Evolutionary conservation across 306 rosid species (phyloP), one percentile per base, ranked within the genome.

Genomic region (Cicer yamashitae): DNA sequence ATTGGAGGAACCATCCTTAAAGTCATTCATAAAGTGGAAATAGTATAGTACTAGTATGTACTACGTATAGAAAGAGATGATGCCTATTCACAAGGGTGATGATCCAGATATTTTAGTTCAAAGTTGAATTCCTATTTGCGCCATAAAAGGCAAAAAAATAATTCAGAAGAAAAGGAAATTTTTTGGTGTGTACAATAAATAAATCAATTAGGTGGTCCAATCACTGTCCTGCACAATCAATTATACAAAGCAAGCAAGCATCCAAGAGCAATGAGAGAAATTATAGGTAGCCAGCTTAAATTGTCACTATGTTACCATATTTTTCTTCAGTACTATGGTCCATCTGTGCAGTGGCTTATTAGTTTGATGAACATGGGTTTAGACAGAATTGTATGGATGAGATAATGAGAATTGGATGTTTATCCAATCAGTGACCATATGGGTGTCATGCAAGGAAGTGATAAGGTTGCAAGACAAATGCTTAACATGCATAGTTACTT

Each of bases 271-370:
- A 84, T 71, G 20, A 54, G 67, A 54, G 67, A 52, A 79, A 84
- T 30, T 30, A 30, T 71, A 79, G 56, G 75, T 60, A 77, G 82
- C 54, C 67, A 79, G 51, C 77, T 56, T 52, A 71, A 65, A 68
- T 85, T 85, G 87, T 87, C 89, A 78, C 81, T 25, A 70, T 47
- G 61, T 66, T 74, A 17, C 63, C 38, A 63, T 52, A 51, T 66
- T 84, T 84, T 79, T 74, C 72, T 76, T 79, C 74, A 30, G 37
- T 30, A 59, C 62, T 73, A 80, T 84, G 88, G 91, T 81, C 92
- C 88, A 88, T 77, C 37, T 30, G 3, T 62, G 80, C 79, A 53
- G 79, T 74, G 37, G 10, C 60, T 30, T 30, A 30, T 78, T 71
- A 30, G 22, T 66, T 10, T 45, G 63, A 50, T 54, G 65, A 56